phyloP scores from a whole-genome alignment of 257 asterid genomes.

The Cruciata laevipes region DNA sequence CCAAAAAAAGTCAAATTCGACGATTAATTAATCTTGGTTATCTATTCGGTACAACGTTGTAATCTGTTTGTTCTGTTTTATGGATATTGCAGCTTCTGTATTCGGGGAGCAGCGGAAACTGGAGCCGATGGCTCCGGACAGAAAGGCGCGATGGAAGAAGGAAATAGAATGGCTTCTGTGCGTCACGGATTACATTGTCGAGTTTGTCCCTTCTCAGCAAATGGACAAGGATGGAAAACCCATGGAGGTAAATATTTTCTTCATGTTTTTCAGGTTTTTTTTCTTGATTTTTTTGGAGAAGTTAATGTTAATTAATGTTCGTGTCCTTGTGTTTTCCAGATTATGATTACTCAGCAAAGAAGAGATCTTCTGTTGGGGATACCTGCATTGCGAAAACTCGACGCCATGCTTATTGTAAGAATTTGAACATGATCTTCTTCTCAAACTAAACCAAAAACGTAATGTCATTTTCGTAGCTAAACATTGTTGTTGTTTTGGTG shows the following conservation, averaged over 20 bases:
- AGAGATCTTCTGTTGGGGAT: conserved; percentile 55
- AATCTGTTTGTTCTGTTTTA: not conserved
- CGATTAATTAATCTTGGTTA: not conserved
- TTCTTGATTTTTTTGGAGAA: not conserved
- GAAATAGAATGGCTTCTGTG: conserved; percentile 80
- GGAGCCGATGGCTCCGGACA: conserved; percentile 70
- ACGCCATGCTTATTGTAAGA: conserved; percentile 67
- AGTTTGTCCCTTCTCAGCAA: conserved; percentile 76
- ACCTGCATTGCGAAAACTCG: conserved; percentile 81
- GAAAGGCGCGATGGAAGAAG: conserved; percentile 71
- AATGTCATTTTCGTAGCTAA: not conserved
- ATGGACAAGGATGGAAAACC: conserved; percentile 55
- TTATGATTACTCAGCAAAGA: conserved; percentile 78
- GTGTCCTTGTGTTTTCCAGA: conserved; percentile 31
- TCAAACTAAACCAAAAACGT: not conserved
- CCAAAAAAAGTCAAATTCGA: not conserved
- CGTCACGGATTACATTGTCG: conserved; percentile 78
- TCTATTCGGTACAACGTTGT: not conserved
- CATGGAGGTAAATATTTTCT: conserved; percentile 50
- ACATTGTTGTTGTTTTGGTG: not conserved
- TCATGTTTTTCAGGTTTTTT: not conserved
- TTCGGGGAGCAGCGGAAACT: conserved; percentile 74
- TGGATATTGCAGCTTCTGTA: conserved; percentile 54
- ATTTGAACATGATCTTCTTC: not conserved
- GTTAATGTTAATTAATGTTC: not conserved